Evolutionary conservation across 345 rosid genomes (phyloP).

Genomic region (Citrus hindsii): DNA sequence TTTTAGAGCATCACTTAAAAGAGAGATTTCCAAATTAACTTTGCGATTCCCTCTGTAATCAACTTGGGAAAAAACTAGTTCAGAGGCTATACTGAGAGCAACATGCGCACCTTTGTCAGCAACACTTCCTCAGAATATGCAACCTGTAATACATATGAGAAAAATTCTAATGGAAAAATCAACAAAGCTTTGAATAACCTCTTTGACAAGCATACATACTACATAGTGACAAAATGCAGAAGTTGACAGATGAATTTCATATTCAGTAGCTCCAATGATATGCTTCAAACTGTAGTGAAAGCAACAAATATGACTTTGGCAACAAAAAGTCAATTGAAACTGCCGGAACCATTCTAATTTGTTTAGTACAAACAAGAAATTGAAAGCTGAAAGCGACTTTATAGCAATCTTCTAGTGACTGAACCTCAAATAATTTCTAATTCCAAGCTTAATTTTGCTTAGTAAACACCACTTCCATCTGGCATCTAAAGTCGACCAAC

Average conservation of each 20-base stretch:
- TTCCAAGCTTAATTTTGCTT: too few relatives aligned
- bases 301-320: background rate
- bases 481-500: too few relatives aligned
- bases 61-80: background rate
- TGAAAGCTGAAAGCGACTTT: background rate
- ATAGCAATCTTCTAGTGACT: background rate
- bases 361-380: background rate
- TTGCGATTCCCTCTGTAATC: background rate
- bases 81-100: background rate
- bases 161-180: too few relatives aligned
- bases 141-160: background rate
- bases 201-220: background rate
- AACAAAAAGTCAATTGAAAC: background rate
- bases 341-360: background rate
- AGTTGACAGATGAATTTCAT: background rate
- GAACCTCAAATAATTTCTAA: background rate
- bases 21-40: too few relatives aligned
- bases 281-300: background rate
- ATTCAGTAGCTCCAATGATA: background rate
- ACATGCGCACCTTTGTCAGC: background rate
- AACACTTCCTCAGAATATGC: background rate
- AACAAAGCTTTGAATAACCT: background rate
- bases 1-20: too few relatives aligned
- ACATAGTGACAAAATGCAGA: background rate
- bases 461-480: too few relatives aligned